Conservation (phyloP, 768 basidiomycete species). For the Russula brevipes region DNA sequence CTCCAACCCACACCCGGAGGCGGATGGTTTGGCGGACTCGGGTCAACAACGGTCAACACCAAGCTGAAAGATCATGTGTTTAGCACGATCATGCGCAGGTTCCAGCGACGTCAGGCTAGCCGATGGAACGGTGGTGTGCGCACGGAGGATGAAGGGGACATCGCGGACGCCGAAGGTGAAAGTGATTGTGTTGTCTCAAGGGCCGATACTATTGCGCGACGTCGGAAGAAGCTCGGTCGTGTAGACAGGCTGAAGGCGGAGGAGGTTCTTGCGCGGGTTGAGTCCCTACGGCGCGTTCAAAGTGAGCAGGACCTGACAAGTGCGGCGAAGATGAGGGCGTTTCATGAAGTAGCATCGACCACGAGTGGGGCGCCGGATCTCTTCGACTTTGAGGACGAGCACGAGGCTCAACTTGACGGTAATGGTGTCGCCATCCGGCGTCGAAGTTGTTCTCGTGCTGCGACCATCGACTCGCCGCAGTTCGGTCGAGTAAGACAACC, state of each 20-base stretch:
- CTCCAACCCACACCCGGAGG: constrained; percentile 24
- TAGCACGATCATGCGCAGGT: constrained; percentile 73
- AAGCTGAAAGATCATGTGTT: constrained; percentile 95
- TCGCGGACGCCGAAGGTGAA: constrained; percentile 35
- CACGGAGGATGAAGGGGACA: constrained; percentile 56
- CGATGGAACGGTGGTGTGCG: constrained; percentile 31
- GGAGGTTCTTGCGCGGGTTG: constrained; percentile 35
- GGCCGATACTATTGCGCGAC: constrained; percentile 22
- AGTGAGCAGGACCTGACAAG: constrained; percentile 52
- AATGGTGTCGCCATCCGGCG: constrained; percentile 27
- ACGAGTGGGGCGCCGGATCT: constrained; percentile 6
- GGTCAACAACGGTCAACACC: constrained; percentile 90
- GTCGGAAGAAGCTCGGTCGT: constrained; percentile 41
- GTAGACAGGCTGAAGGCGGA: constrained; percentile 39
- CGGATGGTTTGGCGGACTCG: constrained; percentile 79
- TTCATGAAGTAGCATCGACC: constrained; percentile 16
- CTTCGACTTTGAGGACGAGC: constrained; percentile 26
- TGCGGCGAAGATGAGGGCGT: constrained; percentile 28
- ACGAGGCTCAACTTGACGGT: constrained; percentile 16
- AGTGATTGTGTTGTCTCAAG: constrained; percentile 35
- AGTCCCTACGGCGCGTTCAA: constrained; percentile 55
- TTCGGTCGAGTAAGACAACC: constrained; percentile 14
- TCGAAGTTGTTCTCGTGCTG: constrained; percentile 42
- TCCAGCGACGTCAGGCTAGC: constrained; percentile 47
- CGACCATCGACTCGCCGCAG: constrained; percentile 25